Evolutionary conservation across 2,329 filamentous ascomycete species (phyloP).

Genomic region (Fonsecaea monophora): DNA sequence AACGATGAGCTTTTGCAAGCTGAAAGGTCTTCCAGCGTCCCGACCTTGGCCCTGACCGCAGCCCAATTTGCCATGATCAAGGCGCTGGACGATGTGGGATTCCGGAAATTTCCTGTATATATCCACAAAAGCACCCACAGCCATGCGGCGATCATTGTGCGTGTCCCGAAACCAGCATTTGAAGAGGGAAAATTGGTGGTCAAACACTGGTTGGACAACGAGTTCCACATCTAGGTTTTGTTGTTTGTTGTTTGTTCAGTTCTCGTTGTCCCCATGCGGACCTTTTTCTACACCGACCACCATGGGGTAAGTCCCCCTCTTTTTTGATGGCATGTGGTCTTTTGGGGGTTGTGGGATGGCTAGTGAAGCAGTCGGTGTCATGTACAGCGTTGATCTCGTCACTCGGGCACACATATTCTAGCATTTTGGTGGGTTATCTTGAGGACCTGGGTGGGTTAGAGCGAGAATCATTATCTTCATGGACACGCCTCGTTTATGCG

Average conservation of each 20-base stretch:
- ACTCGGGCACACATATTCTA: background rate
- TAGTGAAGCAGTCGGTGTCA: background rate
- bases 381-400: background rate
- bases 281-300: background rate
- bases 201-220: conserved; percentile 78
- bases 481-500: background rate
- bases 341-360: background rate
- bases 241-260: background rate
- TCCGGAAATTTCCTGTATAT: conserved; percentile 63
- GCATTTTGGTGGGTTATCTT: background rate
- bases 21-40: conserved; percentile 56
- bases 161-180: conserved; percentile 70
- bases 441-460: background rate
- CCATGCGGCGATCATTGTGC: conserved; percentile 89
- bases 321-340: too few relatives aligned
- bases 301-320: too few relatives aligned
- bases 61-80: conserved; percentile 87
- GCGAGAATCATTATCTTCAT: background rate
- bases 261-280: background rate
- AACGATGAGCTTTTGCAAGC: conserved; percentile 31
- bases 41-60: conserved; percentile 77
- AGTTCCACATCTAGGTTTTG: conserved; percentile 68
- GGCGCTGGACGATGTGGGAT: conserved; percentile 69
- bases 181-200: conserved; percentile 79
- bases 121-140: conserved; percentile 73